Conservation (phyloP, 2,329 filamentous ascomycete genomes). For the Nothomitra cinnamomea region DNA sequence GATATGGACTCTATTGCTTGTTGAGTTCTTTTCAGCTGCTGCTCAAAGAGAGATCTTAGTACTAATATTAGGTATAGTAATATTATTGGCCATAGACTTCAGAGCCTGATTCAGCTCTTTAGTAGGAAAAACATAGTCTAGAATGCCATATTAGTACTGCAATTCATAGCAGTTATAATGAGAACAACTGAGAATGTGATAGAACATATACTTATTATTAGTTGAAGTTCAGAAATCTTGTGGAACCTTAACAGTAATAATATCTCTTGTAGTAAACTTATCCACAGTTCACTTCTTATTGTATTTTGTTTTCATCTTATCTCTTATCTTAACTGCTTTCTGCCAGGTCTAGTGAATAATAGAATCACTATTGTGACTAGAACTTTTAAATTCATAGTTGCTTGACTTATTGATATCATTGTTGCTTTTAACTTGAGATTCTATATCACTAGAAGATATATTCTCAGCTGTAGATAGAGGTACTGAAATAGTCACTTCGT, state of each 20-base stretch:
- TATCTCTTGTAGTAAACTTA: not conserved
- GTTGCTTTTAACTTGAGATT: too few relatives aligned
- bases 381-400: too few relatives aligned
- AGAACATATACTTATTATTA: not conserved
- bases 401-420: too few relatives aligned
- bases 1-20: not conserved
- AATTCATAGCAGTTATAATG: not conserved
- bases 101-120: not conserved
- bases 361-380: too few relatives aligned
- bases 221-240: not conserved
- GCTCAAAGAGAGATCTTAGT: not conserved
- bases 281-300: not conserved
- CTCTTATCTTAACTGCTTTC: too few relatives aligned
- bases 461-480: too few relatives aligned
- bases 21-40: not conserved
- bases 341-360: too few relatives aligned
- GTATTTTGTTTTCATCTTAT: too few relatives aligned
- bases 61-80: not conserved
- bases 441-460: too few relatives aligned
- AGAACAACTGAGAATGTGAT: not conserved
- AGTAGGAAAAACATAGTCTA: not conserved
- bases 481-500: too few relatives aligned
- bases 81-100: not conserved
- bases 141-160: not conserved
- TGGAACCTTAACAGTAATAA: not conserved